phyloP scores from a whole-genome alignment of 2,329 filamentous ascomycete genomes.

The Fusarium redolens region DNA sequence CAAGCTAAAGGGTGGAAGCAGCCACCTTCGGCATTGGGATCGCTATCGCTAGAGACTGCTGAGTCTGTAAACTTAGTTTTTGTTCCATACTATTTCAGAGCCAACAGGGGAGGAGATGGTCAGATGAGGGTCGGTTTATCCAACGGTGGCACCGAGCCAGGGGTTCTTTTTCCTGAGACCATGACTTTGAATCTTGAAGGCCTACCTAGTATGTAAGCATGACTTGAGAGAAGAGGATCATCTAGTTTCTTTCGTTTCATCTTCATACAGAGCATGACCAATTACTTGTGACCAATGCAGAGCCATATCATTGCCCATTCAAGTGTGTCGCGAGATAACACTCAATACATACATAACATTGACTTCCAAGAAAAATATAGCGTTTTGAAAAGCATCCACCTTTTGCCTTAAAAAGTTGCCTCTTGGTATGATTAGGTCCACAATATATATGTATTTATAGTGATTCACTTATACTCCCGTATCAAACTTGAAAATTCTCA shows the following conservation, averaged over 20 bases:
- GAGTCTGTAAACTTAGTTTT: constrained; percentile 6
- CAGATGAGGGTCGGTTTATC: constrained; percentile 35
- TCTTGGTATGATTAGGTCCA: background rate
- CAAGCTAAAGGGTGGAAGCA: constrained; percentile 14
- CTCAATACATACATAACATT: background rate
- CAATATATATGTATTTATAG: background rate
- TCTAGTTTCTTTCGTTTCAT: background rate
- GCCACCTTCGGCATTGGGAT: background rate
- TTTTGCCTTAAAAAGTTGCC: background rate
- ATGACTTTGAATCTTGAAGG: background rate
- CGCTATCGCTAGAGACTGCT: background rate
- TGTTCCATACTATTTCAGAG: constrained; percentile 21
- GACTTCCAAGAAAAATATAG: background rate
- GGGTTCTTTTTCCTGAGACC: constrained; percentile 15
- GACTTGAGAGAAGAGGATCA: background rate
- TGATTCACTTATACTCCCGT: background rate
- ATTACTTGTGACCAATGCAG: background rate
- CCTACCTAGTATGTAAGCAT: background rate
- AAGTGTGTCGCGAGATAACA: background rate
- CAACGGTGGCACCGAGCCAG: constrained; percentile 12
- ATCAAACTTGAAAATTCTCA: background rate
- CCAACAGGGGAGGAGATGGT: constrained; percentile 20
- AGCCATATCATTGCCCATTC: background rate
- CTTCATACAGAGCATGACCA: too few species aligned
- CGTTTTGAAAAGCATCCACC: background rate